Base-by-base conservation (phyloP, 768 basidiomycete species). In the Pholiota conissans region DNA sequence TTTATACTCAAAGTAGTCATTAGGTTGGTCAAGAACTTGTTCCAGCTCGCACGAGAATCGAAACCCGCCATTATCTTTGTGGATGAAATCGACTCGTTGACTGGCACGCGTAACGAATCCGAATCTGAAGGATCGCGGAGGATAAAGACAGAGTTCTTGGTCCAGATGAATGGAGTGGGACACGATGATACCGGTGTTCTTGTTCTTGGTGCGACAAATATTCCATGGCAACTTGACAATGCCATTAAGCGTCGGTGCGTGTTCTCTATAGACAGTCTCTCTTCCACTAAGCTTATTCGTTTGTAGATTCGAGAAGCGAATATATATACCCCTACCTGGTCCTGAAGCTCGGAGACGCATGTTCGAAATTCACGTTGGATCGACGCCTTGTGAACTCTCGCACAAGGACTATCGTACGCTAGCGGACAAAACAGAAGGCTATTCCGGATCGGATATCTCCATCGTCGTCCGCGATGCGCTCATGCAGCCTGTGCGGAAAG, bases 21-120 rank as follows among this genome's bases (percentile, higher is more conserved):
- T 57, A 96, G 95, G 69, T 81, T 98, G 49, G 97, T 99, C 48
- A 95, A 93, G 72, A 94, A 98, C 67, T 81, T 99, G 26, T 99
- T 99, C 68, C 86, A 92, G 66, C 90, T 99, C 79, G 97, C 97
- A 1, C 84, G 97, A 52, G 96, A 98, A 71, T 85, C 86, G 57
- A 98, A 98, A 70, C 97, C 97, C 0, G 86, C 96, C 1, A 99
- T 99, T 73, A 98, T 99, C 73, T 99, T 99, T 71, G 91, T 99
- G 68, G 97, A 99, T 69, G 97, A 98, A 72, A 92, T 99, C 42
- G 97, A 99, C 73, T 98, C 96, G 9, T 79, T 99, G 50, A 91
- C 95, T 5, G 93, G 97, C 0, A 90, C 94, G 20, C 85, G 97
- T 65, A 95, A 91, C 57, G 97, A 98, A 71, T 90, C 90, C n/a